Percentiles rank a stretch among this genome's conserved stretches.
Evolutionary conservation across 1,284 basidiomycete species (phyloP).

Genomic region (Tilletia setariae): DNA sequence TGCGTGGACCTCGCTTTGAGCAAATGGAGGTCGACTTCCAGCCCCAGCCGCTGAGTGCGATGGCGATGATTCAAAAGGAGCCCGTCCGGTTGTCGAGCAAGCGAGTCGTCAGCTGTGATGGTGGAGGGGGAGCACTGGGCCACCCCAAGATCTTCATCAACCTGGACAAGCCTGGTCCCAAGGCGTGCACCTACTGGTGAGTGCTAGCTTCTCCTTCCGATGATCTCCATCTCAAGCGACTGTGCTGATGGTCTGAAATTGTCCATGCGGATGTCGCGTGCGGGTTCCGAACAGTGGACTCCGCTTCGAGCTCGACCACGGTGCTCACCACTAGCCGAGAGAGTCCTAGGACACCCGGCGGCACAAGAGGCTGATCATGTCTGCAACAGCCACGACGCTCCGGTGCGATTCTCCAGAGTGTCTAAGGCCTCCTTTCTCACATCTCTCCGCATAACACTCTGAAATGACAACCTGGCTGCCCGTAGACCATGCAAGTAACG

Average conservation of each 20-base stretch:
- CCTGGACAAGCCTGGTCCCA: constrained; percentile 60
- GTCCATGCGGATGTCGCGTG: no score
- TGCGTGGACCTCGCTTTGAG: constrained; percentile 76
- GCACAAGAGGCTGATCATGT: not conserved
- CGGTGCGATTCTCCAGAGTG: not conserved
- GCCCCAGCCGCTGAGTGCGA: constrained; percentile 83
- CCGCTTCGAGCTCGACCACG: not conserved
- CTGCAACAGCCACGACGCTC: not conserved
- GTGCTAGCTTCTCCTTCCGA: constrained; percentile 7
- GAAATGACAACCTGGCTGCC: no score
- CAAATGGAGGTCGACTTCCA: constrained; percentile 82
- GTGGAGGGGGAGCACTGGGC: constrained; percentile 76
- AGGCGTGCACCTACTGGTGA: constrained; percentile 49
- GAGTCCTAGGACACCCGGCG: no score
- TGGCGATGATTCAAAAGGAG: constrained; percentile 81
- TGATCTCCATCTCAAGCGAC: not conserved
- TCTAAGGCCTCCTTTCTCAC: no score
- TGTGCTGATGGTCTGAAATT: not conserved
- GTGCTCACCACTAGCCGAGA: not conserved
- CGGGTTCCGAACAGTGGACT: constrained; percentile 1
- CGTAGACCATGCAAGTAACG: no score
- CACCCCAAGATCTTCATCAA: constrained; percentile 97
- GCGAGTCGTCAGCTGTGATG: constrained; percentile 84
- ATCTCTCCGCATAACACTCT: no score
- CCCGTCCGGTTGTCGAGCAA: constrained; percentile 76